Conservation (phyloP, 495 filamentous ascomycete species). For the Annulohypoxylon nitens region DNA sequence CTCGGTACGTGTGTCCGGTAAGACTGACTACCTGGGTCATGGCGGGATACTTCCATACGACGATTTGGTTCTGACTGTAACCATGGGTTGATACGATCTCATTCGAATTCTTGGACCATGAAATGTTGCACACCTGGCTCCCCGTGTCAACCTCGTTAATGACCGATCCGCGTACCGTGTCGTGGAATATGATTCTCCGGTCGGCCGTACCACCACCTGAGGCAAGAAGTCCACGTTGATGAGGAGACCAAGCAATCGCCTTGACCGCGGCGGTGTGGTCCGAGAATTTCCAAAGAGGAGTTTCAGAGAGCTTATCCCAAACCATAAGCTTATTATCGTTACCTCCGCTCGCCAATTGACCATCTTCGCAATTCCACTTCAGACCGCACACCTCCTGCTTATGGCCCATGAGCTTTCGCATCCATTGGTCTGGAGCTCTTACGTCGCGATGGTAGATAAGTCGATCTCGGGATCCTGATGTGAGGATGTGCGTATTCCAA, state of each 20-base stretch:
- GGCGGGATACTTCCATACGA: slow-evolving; percentile 98
- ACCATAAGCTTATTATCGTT: slow-evolving; percentile 99
- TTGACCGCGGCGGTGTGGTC: slow-evolving; percentile 97
- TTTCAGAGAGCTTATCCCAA: slow-evolving; percentile 92
- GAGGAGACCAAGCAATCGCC: slow-evolving; percentile 98
- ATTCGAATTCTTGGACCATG: slow-evolving; percentile 95
- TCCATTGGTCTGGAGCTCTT: slow-evolving; percentile 89
- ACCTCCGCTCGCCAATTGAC: slow-evolving; percentile 94
- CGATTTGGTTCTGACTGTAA: slow-evolving; percentile 98
- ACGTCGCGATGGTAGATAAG: slow-evolving; percentile 96
- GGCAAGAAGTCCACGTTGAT: slow-evolving; percentile 93
- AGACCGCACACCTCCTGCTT: slow-evolving; percentile 99
- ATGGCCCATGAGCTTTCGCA: slow-evolving; percentile 87
- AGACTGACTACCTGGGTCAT: slow-evolving; percentile 97
- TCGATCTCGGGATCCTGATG: slow-evolving; percentile 93
- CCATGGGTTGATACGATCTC: slow-evolving; percentile 98
- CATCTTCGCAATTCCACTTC: slow-evolving; percentile 95
- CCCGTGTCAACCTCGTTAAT: slow-evolving; percentile 93
- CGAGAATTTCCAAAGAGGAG: slow-evolving; percentile 89
- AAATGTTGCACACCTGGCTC: slow-evolving; percentile 95
- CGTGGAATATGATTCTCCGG: slow-evolving; percentile 96
- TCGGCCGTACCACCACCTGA: slow-evolving; percentile 97
- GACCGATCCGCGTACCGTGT: slow-evolving; percentile 81
- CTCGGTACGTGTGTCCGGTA: slow-evolving; percentile 95
- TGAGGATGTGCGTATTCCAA: slow-evolving; percentile 98